phyloP scores from a whole-genome alignment of 768 basidiomycete genomes.

The Naganishia onofrii region DNA sequence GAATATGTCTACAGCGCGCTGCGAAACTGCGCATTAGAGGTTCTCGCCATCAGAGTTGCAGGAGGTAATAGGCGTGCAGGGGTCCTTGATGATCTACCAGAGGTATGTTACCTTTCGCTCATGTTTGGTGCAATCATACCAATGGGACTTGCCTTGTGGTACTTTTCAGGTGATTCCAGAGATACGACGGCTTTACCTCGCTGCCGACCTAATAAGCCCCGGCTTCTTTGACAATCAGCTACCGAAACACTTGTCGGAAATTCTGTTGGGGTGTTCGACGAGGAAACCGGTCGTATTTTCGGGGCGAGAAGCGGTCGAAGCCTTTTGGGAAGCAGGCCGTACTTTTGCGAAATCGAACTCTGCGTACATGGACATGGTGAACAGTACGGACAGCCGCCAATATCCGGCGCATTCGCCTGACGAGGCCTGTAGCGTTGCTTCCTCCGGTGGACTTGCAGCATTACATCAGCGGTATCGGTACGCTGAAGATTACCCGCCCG shows the following conservation, averaged over 20 bases:
- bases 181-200: slow-evolving; percentile 16
- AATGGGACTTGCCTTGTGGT: not conserved
- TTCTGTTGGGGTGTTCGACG: slow-evolving; percentile 23
- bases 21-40: not conserved
- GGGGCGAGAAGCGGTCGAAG: slow-evolving; percentile 9
- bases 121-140: not conserved
- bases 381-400: not conserved
- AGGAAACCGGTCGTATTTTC: slow-evolving; percentile 18
- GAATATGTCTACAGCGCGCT: slow-evolving; percentile 1
- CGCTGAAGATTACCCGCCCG: not conserved
- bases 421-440: not conserved
- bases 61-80: slow-evolving; percentile 23
- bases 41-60: slow-evolving; percentile 19
- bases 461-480: not conserved
- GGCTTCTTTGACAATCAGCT: slow-evolving; percentile 20
- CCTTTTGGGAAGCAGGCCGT: slow-evolving; percentile 19
- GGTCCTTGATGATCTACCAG: slow-evolving; percentile 15
- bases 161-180: slow-evolving; percentile 22
- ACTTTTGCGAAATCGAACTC: slow-evolving; percentile 7
- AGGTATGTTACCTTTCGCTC: slow-evolving; percentile 14
- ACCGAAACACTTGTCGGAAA: not conserved
- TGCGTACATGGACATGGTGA: not conserved
- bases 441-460: not conserved
- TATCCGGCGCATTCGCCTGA: not conserved
- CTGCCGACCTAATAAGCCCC: slow-evolving; percentile 23